A percentile compares a stretch with the other conserved stretches of the same genome.
These are phyloP conservation scores for Bruguiera sexangula DNA, from an alignment of 345 rosid species.

Conservation along the genomic window DNA sequence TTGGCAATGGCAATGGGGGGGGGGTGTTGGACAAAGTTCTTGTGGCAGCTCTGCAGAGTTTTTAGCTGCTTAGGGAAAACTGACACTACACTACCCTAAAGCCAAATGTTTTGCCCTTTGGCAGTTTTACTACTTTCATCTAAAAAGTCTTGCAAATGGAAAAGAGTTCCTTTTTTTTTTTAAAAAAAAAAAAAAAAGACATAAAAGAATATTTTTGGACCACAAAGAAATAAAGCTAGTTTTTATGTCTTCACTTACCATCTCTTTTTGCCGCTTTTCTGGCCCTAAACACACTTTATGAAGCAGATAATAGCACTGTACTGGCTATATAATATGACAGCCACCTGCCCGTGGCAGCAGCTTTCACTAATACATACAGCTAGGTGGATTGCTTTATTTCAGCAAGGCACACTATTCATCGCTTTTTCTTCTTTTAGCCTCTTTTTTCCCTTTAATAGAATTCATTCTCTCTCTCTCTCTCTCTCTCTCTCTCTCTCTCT, in stretches of 20 bases:
- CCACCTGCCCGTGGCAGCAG: conserved; percentile 11
- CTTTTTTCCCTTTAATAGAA: too few relatives aligned
- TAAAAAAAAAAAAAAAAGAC: too few relatives aligned
- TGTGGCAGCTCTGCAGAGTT: conserved; percentile 24
- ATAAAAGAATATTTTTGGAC: not conserved
- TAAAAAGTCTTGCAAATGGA: not conserved
- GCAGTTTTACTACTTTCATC: conserved; percentile 12
- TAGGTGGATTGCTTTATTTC: not conserved
- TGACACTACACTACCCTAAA: conserved; percentile 1
- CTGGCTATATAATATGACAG: conserved; percentile 3
- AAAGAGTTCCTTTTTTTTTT: too few relatives aligned
- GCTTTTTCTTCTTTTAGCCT: too few relatives aligned
- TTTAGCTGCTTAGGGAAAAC: conserved; percentile 33
- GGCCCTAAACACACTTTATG: not conserved
- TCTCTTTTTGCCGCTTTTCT: not conserved
- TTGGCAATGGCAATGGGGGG: too few relatives aligned
- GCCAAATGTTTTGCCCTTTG: conserved; percentile 13
- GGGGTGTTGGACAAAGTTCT: conserved; percentile 13
- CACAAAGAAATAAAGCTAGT: not conserved
- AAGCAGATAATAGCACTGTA: not conserved
- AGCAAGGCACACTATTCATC: not conserved
- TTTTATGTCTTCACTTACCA: not conserved
- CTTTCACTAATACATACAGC: conserved; percentile 8
- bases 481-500: too few relatives aligned
- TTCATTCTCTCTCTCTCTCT: too few relatives aligned